Percentiles rank a stretch among this genome's conserved stretches.
These are phyloP conservation scores for Saccharomycopsis guyanensis DNA, from an alignment of 805 yeast species.

Conservation along the genomic window DNA sequence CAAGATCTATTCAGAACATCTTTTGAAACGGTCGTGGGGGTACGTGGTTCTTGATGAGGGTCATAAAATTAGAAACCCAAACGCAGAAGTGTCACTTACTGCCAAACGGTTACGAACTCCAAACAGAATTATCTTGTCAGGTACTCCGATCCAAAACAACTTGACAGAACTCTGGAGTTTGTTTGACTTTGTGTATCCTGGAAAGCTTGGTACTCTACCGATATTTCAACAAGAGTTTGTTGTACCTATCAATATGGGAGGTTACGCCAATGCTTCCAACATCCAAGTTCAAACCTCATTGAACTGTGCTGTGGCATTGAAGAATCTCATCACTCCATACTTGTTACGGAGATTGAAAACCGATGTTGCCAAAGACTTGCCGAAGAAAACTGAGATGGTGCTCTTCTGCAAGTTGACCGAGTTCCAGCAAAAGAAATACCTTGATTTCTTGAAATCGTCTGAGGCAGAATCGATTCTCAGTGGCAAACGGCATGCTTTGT, in stretches of 20 bases:
- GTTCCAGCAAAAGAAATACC: constrained; percentile 65
- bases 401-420: constrained; percentile 81
- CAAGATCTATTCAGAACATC: constrained; percentile 51
- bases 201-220: constrained; percentile 88
- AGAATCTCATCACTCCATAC: constrained; percentile 87
- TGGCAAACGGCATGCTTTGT: constrained; percentile 75
- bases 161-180: constrained; percentile 88
- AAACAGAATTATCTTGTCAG: constrained; percentile 83
- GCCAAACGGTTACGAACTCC: constrained; percentile 80
- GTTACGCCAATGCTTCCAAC: constrained; percentile 94
- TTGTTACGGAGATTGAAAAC: constrained; percentile 77
- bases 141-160: constrained; percentile 96
- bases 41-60: constrained; percentile 93
- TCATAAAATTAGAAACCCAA: constrained; percentile 93
- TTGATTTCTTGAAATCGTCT: constrained; percentile 65
- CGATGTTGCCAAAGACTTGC: constrained; percentile 93
- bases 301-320: constrained; percentile 85
- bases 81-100: constrained; percentile 75
- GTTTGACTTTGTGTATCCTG: constrained; percentile 93
- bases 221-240: constrained; percentile 91
- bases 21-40: constrained; percentile 75
- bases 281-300: constrained; percentile 94
- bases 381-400: constrained; percentile 90
- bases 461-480: constrained; percentile 64
- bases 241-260: constrained; percentile 91